Evolutionary conservation across 441 rosid species (phyloP), one percentile per base, ranked within the genome.

Genomic region (Omphalea diandra): DNA sequence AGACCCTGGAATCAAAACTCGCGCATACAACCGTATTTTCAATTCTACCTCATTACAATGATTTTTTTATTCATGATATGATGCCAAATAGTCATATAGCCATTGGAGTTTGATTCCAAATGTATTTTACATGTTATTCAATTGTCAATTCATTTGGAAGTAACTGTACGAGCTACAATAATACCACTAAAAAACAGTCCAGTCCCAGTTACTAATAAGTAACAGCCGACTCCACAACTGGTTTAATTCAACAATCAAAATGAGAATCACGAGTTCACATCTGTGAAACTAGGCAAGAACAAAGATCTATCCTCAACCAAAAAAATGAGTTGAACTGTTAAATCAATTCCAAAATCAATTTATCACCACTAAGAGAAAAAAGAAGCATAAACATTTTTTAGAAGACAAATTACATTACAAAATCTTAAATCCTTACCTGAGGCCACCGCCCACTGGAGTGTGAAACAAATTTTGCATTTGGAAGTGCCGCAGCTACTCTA

Each of bases 381-480:
- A n/a, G n/a, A n/a, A n/a, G n/a, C n/a, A n/a, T n/a, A n/a, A n/a
- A 56, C 22, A 5, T 17, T 14, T 47, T 5, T 18, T 41, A 10
- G 52, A 22, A 29, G 22, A 22, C 24, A 70, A 22, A 49, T 1
- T 31, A 22, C 22, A 31, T 59, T 26, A 54, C 27, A 31, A 38
- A 4, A 33, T 4, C 32, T 54, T 47, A 56, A 74, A 78, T 49
- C 36, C 90, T 80, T 59, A 94, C 97, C 94, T 91, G 90, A 82
- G 97, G 96, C 97, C 98, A 94, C 17, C 96, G 84, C 47, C 89
- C 89, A 57, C 97, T 88, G 0, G 93, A 83, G 71, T 94, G 98
- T 20, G 76, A 74, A 36, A 82, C 78, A 73, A 88, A 87, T 73
- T 82, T 91, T 22, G 97, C 97, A 40, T 63, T 83, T 3, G 93